These are phyloP conservation scores for Vanilla planifolia DNA, from an alignment of 106 monocot genomes.

Conservation along the genomic window DNA sequence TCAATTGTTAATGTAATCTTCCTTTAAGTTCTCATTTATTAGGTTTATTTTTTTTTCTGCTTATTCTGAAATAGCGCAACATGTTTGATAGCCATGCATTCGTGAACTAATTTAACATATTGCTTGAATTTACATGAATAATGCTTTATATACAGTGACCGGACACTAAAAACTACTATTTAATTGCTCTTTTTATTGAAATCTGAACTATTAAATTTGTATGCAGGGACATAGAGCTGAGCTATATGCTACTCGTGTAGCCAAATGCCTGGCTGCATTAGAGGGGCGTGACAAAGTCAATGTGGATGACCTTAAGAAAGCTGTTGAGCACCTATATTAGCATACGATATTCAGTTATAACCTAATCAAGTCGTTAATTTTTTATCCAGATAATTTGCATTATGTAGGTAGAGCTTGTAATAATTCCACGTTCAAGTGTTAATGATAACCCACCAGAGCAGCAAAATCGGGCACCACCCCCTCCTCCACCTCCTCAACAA, in stretches of 20 bases:
- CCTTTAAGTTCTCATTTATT: no score
- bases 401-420: constrained; percentile 88
- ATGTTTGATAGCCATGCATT: background rate
- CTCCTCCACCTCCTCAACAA: constrained; percentile 84
- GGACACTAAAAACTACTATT: background rate
- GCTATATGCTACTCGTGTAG: constrained; percentile 94
- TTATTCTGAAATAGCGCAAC: no score
- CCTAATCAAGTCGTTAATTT: background rate
- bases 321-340: constrained; percentile 52
- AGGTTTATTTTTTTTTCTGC: no score
- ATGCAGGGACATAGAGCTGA: constrained; percentile 93
- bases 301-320: constrained; percentile 98
- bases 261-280: constrained; percentile 94
- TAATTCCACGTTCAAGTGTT: constrained; percentile 81
- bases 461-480: constrained; percentile 83
- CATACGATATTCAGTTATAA: background rate
- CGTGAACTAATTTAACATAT: no score
- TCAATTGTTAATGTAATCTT: no score
- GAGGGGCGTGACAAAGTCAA: constrained; percentile 94
- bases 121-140: background rate
- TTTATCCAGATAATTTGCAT: background rate
- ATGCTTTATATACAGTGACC: background rate
- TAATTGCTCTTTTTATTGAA: background rate
- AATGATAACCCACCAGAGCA: constrained; percentile 81
- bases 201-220: background rate